Evolutionary conservation across 768 basidiomycete species (phyloP).

Genomic region (Boletellus ananiceps): DNA sequence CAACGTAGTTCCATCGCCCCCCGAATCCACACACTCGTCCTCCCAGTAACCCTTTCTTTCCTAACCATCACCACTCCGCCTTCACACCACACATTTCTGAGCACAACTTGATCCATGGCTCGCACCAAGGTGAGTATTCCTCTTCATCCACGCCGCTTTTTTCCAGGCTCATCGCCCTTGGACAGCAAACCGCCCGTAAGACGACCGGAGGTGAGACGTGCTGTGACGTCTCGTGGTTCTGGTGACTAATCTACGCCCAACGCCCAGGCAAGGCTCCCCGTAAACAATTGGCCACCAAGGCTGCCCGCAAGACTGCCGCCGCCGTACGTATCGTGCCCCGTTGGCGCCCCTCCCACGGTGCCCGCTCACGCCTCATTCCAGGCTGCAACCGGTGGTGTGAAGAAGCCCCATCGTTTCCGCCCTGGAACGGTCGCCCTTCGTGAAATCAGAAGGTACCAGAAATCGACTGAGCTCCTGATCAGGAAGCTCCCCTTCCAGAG

Average conservation of each 20-base stretch:
- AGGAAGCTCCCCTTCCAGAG: slow-evolving; percentile 99
- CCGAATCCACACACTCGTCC: slow-evolving; percentile 19
- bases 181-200: slow-evolving; percentile 96
- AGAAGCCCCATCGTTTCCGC: slow-evolving; percentile 99
- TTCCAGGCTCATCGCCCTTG: slow-evolving; percentile 6
- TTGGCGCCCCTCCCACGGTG: not conserved
- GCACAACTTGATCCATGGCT: slow-evolving; percentile 51
- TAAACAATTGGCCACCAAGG: slow-evolving; percentile 95
- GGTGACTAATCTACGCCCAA: slow-evolving; percentile 32
- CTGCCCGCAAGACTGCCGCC: slow-evolving; percentile 81
- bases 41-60: slow-evolving; percentile 16
- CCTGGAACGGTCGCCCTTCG: slow-evolving; percentile 98
- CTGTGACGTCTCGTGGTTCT: slow-evolving; percentile 12
- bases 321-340: slow-evolving; percentile 43
- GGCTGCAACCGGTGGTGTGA: slow-evolving; percentile 92
- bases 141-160: not conserved
- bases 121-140: slow-evolving; percentile 68
- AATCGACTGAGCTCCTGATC: slow-evolving; percentile 98
- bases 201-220: slow-evolving; percentile 83
- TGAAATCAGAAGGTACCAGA: slow-evolving; percentile 98
- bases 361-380: slow-evolving; percentile 23
- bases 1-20: slow-evolving; percentile 13
- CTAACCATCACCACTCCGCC: slow-evolving; percentile 27
- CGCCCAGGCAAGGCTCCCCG: slow-evolving; percentile 77
- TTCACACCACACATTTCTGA: slow-evolving; percentile 5